Base-by-base conservation (phyloP, 1,284 basidiomycete genomes). In the Tausonia pullulans region DNA sequence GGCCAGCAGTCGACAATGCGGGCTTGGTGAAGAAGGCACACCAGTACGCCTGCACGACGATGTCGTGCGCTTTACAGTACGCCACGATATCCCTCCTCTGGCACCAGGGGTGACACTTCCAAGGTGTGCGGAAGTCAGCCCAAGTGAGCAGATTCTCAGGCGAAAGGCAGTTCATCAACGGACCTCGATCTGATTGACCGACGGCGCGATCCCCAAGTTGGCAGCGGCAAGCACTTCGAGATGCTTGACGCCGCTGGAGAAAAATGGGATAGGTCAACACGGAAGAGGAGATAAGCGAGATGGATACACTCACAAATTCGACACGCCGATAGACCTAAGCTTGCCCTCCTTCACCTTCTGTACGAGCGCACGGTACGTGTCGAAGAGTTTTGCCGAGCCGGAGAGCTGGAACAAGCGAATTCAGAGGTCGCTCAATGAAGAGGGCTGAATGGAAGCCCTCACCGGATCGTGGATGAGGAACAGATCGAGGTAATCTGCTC, bases 181-280 rank as follows among this genome's bases (percentile, higher is more conserved):
- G 69, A 83, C 86, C 79, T 93, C 87, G 63, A 94, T 85, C 72
- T 95, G 90, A 74, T 94, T 91, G 57, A 93, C 84, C 1, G 84
- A 78, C 1, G 90, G 90, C 72, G 80, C 74, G 6, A 52, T 44
- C n/a, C 44, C 53, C 2, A 61, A 45, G 68, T 82, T 80, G 0
- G 83, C 84, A 0, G 75, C 74, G 60, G 79, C 79, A 48, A 95
- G 84, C 71, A 90, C 85, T 72, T 89, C 81, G 4, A 95, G 79
- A 72, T 94, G 91, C 58, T 84, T 81, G 56, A 90, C 76, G 9
- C 83, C 83, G 71, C 87, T 90, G 65, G 41, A 61, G 27, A 27
- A 4, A 50, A 6, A 56, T n/a, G 55, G 7, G 43, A 27, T 48
- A 16, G 52, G 27, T 60, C 46, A 62, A 8, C 50, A 54, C 41